Evolutionary conservation across 129 eudicot species (phyloP), one percentile per base, ranked within the genome.

Genomic region (Flaveria sonorensis): DNA sequence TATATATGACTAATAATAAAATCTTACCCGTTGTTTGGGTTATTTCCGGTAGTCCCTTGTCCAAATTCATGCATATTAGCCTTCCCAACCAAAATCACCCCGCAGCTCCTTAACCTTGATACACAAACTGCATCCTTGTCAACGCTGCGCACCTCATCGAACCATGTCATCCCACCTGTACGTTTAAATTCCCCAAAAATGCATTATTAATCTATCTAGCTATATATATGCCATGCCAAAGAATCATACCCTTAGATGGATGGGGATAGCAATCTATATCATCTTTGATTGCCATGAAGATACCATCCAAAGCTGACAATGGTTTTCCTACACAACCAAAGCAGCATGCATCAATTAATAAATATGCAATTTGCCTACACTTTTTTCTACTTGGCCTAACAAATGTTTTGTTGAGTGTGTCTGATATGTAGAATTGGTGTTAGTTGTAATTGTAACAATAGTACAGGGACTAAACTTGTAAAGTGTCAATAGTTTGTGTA

Each of bases 61-160:
- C 98, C 98, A 71, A 90, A 65, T 86, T 93, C 98, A 87, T 93
- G 98, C 98, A 90, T 93, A 77, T 93, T 93, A 60, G 95, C 96
- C 83, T 93, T 93, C 47, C 98, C 98, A 73, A 93, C 91, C 62
- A 93, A 83, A 70, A 93, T 83, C 68, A 83, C 96, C 11, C 98
- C 96, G 78, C 96, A 90, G 16, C 85, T 78, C 30, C 98, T 88
- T 72, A 93, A 85, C 72, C 80, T 90, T 76, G 90, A 89, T 71
- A 93, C 98, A 70, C 85, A 86, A 74, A 74, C 95, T 57, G 95
- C 96, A 85, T 93, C 96, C 71, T 81, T 73, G 59, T 88, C 61
- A 68, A 93, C 95, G 4, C 77, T 70, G 48, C 86, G 90, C 52
- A 83, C 90, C 88, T 90, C 89, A 62, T 92, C 90, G 70, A 68